Percentiles rank a stretch among this genome's conserved stretches.
Conservation (phyloP, 2,329 filamentous ascomycete species). For the Capronia coronata region DNA sequence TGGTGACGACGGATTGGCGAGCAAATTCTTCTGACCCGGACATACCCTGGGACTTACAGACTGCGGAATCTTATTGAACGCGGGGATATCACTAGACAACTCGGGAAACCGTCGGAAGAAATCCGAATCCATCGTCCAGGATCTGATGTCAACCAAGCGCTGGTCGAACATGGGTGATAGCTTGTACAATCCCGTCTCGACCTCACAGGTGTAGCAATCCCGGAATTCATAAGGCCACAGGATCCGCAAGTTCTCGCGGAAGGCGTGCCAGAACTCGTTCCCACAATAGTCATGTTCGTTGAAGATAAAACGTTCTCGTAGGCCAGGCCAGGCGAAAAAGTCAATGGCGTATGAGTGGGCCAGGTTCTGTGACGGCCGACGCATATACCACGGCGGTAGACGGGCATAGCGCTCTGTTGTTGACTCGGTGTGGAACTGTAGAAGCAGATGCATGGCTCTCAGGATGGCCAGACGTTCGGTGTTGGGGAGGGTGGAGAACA, state of each 20-base stretch:
- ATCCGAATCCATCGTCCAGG: constrained; percentile 25
- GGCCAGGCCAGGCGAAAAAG: constrained; percentile 27
- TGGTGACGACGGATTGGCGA: background rate
- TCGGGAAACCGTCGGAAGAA: constrained; percentile 26
- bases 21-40: constrained; percentile 1
- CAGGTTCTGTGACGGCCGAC: constrained; percentile 22
- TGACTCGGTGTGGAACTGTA: constrained; percentile 25
- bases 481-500: constrained; percentile 19
- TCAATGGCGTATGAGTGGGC: constrained; percentile 27
- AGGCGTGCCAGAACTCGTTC: constrained; percentile 25
- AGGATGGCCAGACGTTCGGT: constrained; percentile 26
- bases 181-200: constrained; percentile 25
- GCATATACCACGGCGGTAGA: constrained; percentile 25
- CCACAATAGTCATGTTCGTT: constrained; percentile 26
- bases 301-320: constrained; percentile 27
- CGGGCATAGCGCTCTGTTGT: constrained; percentile 18
- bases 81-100: constrained; percentile 25
- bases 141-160: constrained; percentile 23
- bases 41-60: background rate
- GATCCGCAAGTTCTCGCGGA: constrained; percentile 18
- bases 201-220: constrained; percentile 25
- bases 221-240: constrained; percentile 27
- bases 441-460: constrained; percentile 22
- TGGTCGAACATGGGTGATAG: constrained; percentile 25
- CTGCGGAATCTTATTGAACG: constrained; percentile 3